These are phyloP conservation scores for Tilletia caries DNA, from an alignment of 1,284 basidiomycete species.

Conservation along the genomic window DNA sequence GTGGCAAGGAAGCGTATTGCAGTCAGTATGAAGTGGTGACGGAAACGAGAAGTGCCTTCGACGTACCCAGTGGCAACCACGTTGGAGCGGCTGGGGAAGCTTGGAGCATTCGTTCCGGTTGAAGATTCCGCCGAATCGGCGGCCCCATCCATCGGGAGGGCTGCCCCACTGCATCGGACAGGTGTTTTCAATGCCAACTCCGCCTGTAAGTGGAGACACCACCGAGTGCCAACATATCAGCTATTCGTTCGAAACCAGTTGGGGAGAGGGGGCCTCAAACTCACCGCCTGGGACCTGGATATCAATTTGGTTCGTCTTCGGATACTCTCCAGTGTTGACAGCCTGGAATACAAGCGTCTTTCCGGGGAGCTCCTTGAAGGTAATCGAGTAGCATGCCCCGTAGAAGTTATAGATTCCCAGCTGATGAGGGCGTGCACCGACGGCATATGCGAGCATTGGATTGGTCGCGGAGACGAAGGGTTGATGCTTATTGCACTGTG, in stretches of 20 bases:
- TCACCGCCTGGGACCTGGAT: neutral
- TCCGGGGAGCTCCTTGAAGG: neutral
- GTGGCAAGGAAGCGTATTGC: too few relatives aligned
- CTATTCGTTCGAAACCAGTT: too few relatives aligned
- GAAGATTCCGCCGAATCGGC: neutral
- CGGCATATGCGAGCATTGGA: neutral
- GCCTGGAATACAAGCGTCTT: conserved; percentile 10
- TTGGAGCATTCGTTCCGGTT: neutral
- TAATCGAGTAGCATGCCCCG: neutral
- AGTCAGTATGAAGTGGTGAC: neutral
- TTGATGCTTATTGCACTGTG: neutral
- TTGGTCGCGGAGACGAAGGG: neutral
- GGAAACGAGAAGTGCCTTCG: too few relatives aligned
- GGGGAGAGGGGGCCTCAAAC: too few relatives aligned
- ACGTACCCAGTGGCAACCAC: conserved; percentile 2
- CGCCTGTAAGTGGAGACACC: neutral
- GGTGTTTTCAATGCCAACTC: neutral
- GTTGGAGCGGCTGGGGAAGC: neutral
- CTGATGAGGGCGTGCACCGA: neutral
- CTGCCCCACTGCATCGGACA: neutral
- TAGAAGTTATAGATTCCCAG: neutral
- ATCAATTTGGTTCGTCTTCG: neutral
- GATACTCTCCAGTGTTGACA: neutral
- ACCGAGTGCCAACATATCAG: too few relatives aligned
- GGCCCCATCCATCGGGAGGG: neutral